Conservation (phyloP, 2,329 filamentous ascomycete genomes). For the Aspergillus fructus region DNA sequence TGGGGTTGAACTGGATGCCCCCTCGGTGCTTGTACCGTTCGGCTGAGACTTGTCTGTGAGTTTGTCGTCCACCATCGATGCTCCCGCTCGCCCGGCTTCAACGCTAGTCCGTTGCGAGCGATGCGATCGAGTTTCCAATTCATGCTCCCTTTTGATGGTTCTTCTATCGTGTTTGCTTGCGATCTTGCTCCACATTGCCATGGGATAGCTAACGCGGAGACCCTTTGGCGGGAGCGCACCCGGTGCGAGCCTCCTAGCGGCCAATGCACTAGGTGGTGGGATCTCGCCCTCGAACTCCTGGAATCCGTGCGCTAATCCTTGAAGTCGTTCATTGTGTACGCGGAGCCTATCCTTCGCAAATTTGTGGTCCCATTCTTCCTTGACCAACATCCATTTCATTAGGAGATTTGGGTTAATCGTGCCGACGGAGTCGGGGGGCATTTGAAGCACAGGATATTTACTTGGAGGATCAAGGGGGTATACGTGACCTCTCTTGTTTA, state of each 20-base stretch:
- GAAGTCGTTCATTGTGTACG: constrained; percentile 70
- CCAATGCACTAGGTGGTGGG: constrained; percentile 81
- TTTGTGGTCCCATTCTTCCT: constrained; percentile 68
- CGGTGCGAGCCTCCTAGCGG: constrained; percentile 58
- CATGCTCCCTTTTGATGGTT: constrained; percentile 52
- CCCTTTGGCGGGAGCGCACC: constrained; percentile 29
- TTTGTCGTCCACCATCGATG: constrained; percentile 20
- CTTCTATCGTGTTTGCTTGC: constrained; percentile 84
- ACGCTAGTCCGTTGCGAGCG: constrained; percentile 25
- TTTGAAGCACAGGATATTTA: constrained; percentile 65
- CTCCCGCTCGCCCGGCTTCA: constrained; percentile 28
- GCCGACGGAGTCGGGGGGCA: constrained; percentile 67
- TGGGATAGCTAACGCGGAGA: constrained; percentile 64
- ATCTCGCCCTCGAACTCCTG: constrained; percentile 70
- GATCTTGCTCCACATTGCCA: constrained; percentile 84
- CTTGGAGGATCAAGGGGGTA: constrained; percentile 64
- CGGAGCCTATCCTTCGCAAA: constrained; percentile 69
- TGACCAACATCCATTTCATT: constrained; percentile 77
- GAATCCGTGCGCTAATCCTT: constrained; percentile 71
- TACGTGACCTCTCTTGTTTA: constrained; percentile 75
- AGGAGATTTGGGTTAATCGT: constrained; percentile 78
- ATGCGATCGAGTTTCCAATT: constrained; percentile 23
- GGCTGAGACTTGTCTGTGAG: neutral
- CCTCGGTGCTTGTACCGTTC: neutral
- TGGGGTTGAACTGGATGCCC: neutral